Evolutionary conservation across 1,284 basidiomycete species (phyloP), one percentile per base, ranked within the genome.

Genomic region (Schizophyllum amplum): DNA sequence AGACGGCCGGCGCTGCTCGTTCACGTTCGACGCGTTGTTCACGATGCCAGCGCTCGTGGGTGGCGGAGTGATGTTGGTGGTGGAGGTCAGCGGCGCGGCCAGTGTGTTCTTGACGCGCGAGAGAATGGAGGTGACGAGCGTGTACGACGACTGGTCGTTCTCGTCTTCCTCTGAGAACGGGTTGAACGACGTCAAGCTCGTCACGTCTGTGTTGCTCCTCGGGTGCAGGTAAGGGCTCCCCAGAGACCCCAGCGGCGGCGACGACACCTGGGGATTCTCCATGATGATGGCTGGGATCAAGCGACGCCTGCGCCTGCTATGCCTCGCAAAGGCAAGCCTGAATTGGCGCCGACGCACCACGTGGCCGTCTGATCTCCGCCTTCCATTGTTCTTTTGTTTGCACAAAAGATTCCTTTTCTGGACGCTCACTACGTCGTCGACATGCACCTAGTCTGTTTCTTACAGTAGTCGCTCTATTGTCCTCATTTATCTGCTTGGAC

Each of bases 121-220:
- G 56, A 92, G 79, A 20, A 92, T 72, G 21, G 87, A 88, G 1
- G 86, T 82, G 59, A 91, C 86, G 57, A 91, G 75, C 1, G 87
- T 83, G 67, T 90, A 90, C 13, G 87, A 89, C 6, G 88, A 87
- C 64, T 88, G 85, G 63, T 91, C 90, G 66, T 87, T 81, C 69
- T 91, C 90, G 67, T 92, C 90, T 68, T 92, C 90, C 66, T 91
- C 88, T 13, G 86, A 83, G 74, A 92, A 92, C 13, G 90, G 89
- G 67, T 92, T 92, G 75, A 86, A 90, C 52, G 87, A 88, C 24
- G 89, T 91, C 57, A 91, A 70, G 66, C 83, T 83, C 50, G 85
- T 76, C 72, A 88, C 87, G 68, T 90, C 88, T n/a, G 15, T n/a
- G 24, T 69, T 72, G 24, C 82, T 84, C 47, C 78, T 78, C 51